A percentile compares a stretch with the other conserved stretches of the same genome.
These are phyloP conservation scores for Saccharomyces mikatae DNA, from an alignment of 805 yeast species.

Conservation along the genomic window DNA sequence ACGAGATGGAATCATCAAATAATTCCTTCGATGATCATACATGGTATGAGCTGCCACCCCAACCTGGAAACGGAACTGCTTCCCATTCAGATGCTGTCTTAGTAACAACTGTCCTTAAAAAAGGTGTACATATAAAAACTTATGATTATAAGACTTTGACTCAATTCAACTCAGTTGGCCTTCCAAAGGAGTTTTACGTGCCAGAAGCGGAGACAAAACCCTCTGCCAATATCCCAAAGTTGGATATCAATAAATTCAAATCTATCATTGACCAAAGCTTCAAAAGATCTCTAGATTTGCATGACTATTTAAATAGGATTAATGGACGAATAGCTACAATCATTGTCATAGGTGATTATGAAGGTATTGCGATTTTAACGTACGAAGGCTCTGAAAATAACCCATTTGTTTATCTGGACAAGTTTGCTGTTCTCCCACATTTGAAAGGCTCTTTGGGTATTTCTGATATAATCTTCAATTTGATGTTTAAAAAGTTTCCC, in stretches of 20 bases:
- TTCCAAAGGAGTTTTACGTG: constrained; percentile 15
- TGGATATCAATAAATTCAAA: constrained; percentile 53
- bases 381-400: constrained; percentile 48
- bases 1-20: constrained; percentile 4
- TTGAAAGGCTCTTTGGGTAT: constrained; percentile 89
- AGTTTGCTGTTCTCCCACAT: constrained; percentile 78
- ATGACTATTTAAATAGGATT: constrained; percentile 60
- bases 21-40: background rate
- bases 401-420: constrained; percentile 74
- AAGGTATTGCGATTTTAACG: constrained; percentile 89
- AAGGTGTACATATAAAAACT: constrained; percentile 46
- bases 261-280: constrained; percentile 72
- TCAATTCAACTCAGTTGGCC: constrained; percentile 19
- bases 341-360: constrained; percentile 87
- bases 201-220: background rate
- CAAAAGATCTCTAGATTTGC: constrained; percentile 53
- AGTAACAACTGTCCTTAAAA: constrained; percentile 67
- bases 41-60: constrained; percentile 18
- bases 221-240: constrained; percentile 6
- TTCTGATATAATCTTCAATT: constrained; percentile 87
- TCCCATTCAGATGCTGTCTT: constrained; percentile 18
- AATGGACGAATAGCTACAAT: constrained; percentile 62
- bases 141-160: constrained; percentile 19
- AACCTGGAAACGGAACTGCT: background rate
- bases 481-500: constrained; percentile 60